Evolutionary conservation across 2,329 filamentous ascomycete genomes (phyloP), one percentile per base, ranked within the genome.

Genomic region (Epichloe coenophiala): DNA sequence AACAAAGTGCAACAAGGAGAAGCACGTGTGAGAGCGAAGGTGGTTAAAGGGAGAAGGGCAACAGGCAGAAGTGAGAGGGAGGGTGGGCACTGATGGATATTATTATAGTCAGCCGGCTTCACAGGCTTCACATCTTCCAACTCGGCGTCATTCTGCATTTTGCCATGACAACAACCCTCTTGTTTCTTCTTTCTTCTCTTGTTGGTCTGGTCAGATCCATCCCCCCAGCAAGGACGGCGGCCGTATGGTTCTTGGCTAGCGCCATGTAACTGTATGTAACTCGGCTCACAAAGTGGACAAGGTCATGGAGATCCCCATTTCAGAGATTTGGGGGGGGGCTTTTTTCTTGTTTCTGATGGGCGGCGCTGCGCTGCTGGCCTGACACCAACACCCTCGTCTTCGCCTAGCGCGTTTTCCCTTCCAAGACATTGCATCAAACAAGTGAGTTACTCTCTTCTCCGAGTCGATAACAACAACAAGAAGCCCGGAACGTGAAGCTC

Each of bases 21-120:
- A 46, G 53, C 47, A 51, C 39, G 47, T 52, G 49, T 48, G 49
- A 52, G 44, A 52, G 53, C 39, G 49, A 55, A 19, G 31, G 51
- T 40, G 42, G 23, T 27, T 27, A 27, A 8, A 27, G 23, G 7
- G 23, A 38, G 3, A 35, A 19, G 36, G n/a, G 13, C 36, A 23
- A 19, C 13, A 27, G 4, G 21, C 9, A 39, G 3, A 21, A 49
- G 31, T 36, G 27, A 47, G 8, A 31, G 3, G 27, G 52, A 47
- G 48, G 53, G 52, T 43, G 48, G 52, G 45, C 45, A 49, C 43
- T 27, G 48, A 31, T 2, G 1, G 6, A 27, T 51, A 4, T 31
- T 9, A 50, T 52, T 53, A 55, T 55, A 55, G 45, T 38, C 35
- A 54, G 45, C 35, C 35, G 27, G 37, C 31, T 40, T 37, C 37